A percentile compares a stretch with the other conserved stretches of the same genome.
Evolutionary conservation across 805 yeast genomes (phyloP).

Genomic region (Candida odintsovae): DNA sequence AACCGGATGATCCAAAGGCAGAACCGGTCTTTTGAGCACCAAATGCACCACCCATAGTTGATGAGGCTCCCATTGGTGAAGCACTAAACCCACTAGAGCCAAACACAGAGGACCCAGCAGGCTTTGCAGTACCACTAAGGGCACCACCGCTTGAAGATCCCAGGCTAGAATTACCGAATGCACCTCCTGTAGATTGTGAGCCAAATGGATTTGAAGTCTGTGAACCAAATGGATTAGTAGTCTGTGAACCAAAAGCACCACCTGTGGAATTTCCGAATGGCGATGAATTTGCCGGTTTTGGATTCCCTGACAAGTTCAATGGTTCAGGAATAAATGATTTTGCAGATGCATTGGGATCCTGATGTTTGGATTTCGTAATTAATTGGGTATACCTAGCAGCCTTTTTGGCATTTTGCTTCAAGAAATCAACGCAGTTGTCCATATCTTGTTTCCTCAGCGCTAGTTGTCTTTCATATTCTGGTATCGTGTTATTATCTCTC

Average conservation of each 20-base stretch:
- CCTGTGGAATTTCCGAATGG: slow-evolving; percentile 2
- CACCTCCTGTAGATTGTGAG: background rate
- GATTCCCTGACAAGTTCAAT: slow-evolving; percentile 25
- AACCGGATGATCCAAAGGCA: slow-evolving; percentile 10
- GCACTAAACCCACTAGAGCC: slow-evolving; percentile 8
- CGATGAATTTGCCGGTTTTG: slow-evolving; percentile 2
- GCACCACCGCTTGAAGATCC: slow-evolving; percentile 10
- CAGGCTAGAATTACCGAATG: background rate
- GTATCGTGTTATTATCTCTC: slow-evolving; percentile 27
- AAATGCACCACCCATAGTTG: slow-evolving; percentile 6
- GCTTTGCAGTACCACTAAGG: slow-evolving; percentile 8
- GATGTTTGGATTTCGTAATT: slow-evolving; percentile 29
- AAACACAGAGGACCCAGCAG: slow-evolving; percentile 5
- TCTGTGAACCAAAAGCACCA: background rate
- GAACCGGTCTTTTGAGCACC: slow-evolving; percentile 5
- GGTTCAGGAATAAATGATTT: slow-evolving; percentile 31
- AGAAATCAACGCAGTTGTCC: slow-evolving; percentile 33
- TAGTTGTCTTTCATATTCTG: slow-evolving; percentile 36
- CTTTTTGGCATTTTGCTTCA: slow-evolving; percentile 35
- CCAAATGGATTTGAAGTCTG: slow-evolving; percentile 8
- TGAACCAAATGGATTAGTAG: slow-evolving; percentile 10
- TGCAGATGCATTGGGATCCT: slow-evolving; percentile 21
- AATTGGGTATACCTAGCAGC: slow-evolving; percentile 56
- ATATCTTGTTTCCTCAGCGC: slow-evolving; percentile 41
- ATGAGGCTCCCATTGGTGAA: slow-evolving; percentile 4